Evolutionary conservation across 306 rosid genomes (phyloP).

Genomic region (Vigna reflexopilosa): DNA sequence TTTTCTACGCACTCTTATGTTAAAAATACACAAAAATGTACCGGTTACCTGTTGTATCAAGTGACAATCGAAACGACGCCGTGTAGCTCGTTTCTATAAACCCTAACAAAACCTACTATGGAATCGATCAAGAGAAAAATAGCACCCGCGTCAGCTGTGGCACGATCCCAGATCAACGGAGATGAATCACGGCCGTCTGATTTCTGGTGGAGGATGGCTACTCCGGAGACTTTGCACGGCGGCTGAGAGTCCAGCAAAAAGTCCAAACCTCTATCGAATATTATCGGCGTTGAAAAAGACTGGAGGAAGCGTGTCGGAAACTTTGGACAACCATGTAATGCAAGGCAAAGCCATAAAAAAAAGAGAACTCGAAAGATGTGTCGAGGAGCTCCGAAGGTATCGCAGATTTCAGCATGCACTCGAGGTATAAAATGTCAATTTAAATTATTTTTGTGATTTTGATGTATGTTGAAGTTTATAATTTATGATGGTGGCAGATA

Average conservation of each 20-base stretch:
- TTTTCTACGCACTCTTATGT: neutral
- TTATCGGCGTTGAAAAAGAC: slow-evolving; percentile 63
- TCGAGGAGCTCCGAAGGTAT: slow-evolving; percentile 71
- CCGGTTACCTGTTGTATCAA: slow-evolving; percentile 11
- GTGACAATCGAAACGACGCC: slow-evolving; percentile 24
- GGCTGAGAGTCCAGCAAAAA: slow-evolving; percentile 17
- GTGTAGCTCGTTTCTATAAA: slow-evolving; percentile 17
- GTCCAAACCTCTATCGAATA: slow-evolving; percentile 54
- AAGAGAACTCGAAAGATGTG: slow-evolving; percentile 52
- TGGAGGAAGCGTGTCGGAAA: slow-evolving; percentile 65
- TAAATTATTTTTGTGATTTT: neutral
- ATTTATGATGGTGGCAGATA: slow-evolving; percentile 57
- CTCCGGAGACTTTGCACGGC: slow-evolving; percentile 54
- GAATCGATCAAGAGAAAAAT: neutral
- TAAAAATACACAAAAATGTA: neutral
- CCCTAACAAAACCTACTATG: slow-evolving; percentile 36
- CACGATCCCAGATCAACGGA: slow-evolving; percentile 19
- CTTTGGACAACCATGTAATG: slow-evolving; percentile 63
- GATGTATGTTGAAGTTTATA: neutral
- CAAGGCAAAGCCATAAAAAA: slow-evolving; percentile 64
- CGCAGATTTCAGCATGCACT: slow-evolving; percentile 60
- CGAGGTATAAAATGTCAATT: slow-evolving; percentile 63
- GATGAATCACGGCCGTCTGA: slow-evolving; percentile 57
- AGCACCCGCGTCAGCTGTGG: neutral
- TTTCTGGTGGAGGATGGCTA: slow-evolving; percentile 46